Base-by-base conservation (phyloP, 1,139 yeast species). In the Hanseniaspora sp. region DNA sequence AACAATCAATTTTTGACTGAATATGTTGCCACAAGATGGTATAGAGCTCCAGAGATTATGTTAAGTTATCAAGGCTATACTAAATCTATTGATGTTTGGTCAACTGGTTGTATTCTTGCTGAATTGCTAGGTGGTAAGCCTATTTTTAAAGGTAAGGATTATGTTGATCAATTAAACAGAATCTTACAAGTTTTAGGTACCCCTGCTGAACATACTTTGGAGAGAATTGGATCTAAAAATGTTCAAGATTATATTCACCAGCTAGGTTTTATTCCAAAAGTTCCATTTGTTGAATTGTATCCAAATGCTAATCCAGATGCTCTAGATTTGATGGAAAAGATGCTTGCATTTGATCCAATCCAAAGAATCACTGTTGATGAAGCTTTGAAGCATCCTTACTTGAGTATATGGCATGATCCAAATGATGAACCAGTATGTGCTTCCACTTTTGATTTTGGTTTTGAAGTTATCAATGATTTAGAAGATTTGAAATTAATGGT, bases 1-100 rank as follows among this genome's bases (percentile, higher is more conserved):
- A 90, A 92, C 63, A 86, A 88, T 37, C 96, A 95, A 15, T 88
- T 84, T 63, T 72, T 90, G 75, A 92, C 98, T 0, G 98, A 92
- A 67, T 92, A 92, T 67, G 97, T 92, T 35, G 97, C 98, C 34
- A 90, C 98, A 0, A 75, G 97, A 65, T 92, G 98, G 97, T 92
- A 92, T 69, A 74, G 98, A 60, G 98, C 98, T 0, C 98, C 98
- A 0, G 98, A 92, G 67, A 87, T 92, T 68, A 92, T 92, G 92
- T 75, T 92, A 56, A 82, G 94, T 62, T 87, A 86, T 69, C 92
- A 92, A 64, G 85, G 88, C 58, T 92, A 92, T 69, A 85, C 96
- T 6, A 88, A 87, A 70, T 96, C 98, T 30, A 90, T 92, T 58
- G 98, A 92, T 67, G 77, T 92, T 54, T 92, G 98, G 98, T 86